Conservation (phyloP, 495 filamentous ascomycete genomes). For the Neohortaea acidophila region DNA sequence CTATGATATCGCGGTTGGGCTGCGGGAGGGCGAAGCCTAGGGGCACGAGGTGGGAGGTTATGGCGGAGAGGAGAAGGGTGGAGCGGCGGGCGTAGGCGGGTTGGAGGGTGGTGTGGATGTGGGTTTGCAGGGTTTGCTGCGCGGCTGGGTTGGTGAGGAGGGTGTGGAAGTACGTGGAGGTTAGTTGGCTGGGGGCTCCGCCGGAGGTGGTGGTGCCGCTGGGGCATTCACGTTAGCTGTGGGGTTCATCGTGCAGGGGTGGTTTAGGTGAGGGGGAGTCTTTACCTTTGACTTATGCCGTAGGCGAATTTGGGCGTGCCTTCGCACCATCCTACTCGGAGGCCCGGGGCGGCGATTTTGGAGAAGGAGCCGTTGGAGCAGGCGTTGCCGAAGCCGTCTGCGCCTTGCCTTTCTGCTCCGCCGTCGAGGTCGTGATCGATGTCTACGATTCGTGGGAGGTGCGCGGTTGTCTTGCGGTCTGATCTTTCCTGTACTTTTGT, state of each 20-base stretch:
- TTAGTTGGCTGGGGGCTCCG: constrained; percentile 59
- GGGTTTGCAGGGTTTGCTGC: constrained; percentile 28
- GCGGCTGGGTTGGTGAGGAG: constrained; percentile 35
- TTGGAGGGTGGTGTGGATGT: constrained; percentile 29
- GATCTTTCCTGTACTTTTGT: neutral
- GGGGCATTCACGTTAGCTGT: neutral
- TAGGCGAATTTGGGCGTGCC: constrained; percentile 48
- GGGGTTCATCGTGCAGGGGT: neutral
- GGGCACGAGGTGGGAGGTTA: constrained; percentile 40
- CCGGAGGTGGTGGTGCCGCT: constrained; percentile 36
- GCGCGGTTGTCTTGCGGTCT: constrained; percentile 27
- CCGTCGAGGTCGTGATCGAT: constrained; percentile 52
- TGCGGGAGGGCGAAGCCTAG: constrained; percentile 40
- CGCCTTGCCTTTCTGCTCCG: constrained; percentile 26
- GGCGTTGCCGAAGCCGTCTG: constrained; percentile 52
- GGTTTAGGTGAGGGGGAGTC: neutral
- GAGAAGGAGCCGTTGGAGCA: constrained; percentile 72
- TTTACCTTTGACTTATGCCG: constrained; percentile 52
- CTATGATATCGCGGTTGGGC: constrained; percentile 31
- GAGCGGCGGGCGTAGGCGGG: constrained; percentile 46
- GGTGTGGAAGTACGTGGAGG: constrained; percentile 47
- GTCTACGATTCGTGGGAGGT: constrained; percentile 57
- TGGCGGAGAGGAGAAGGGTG: constrained; percentile 34
- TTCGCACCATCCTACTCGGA: constrained; percentile 73
- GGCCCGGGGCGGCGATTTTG: constrained; percentile 68